Evolutionary conservation across 345 rosid species (phyloP).

Genomic region (Aquilaria malaccensis): DNA sequence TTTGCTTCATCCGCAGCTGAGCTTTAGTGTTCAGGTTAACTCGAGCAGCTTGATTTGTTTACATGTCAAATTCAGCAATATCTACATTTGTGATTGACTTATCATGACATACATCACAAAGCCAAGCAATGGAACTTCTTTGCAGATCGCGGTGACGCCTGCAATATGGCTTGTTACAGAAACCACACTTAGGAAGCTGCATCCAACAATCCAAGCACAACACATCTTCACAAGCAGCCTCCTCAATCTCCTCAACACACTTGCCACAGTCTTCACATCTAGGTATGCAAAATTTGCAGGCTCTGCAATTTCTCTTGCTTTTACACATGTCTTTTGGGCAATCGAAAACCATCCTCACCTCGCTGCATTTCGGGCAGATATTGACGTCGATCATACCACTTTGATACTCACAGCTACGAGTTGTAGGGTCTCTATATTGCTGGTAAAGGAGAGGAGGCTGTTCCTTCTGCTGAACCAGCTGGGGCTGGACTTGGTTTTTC

Average conservation of each 20-base stretch:
- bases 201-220: conserved; percentile 71
- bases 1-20: too few relatives aligned
- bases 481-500: conserved; percentile 1
- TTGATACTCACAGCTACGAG: neutral
- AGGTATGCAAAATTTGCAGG: conserved; percentile 51
- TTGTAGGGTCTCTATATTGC: conserved; percentile 6
- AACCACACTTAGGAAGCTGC: conserved; percentile 57
- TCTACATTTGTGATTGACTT: conserved; percentile 3
- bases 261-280: conserved; percentile 64
- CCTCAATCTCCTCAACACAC: conserved; percentile 47
- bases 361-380: conserved; percentile 54
- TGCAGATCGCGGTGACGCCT: conserved; percentile 23
- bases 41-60: too few relatives aligned
- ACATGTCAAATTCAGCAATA: too few relatives aligned
- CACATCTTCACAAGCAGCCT: conserved; percentile 40
- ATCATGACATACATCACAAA: conserved; percentile 48
- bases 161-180: conserved; percentile 72
- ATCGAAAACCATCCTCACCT: conserved; percentile 45
- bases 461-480: conserved; percentile 4
- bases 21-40: too few relatives aligned
- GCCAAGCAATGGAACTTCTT: conserved; percentile 20
- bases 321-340: conserved; percentile 49
- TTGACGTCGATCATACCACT: conserved; percentile 38
- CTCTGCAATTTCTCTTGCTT: conserved; percentile 33
- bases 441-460: conserved; percentile 19